These are phyloP conservation scores for Phyllosticta citrichinensis DNA, from an alignment of 2,329 filamentous ascomycete genomes.

Conservation along the genomic window DNA sequence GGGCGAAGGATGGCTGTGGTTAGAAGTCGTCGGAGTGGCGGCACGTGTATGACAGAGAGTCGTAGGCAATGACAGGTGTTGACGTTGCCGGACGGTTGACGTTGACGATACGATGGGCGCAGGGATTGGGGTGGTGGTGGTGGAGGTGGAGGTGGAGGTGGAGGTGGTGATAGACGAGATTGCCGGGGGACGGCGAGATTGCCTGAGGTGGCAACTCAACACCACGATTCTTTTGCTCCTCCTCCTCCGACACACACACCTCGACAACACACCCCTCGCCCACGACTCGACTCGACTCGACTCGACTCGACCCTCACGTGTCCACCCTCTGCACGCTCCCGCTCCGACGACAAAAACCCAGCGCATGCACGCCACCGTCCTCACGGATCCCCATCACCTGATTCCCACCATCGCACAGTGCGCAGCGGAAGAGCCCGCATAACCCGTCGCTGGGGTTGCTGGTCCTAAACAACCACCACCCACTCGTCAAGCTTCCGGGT, in stretches of 20 bases:
- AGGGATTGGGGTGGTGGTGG: neutral
- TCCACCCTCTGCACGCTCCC: constrained; percentile 7
- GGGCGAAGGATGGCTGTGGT: neutral
- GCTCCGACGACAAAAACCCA: constrained; percentile 6
- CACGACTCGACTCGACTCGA: neutral
- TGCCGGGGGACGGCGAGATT: neutral
- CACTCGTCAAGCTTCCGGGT: constrained; percentile 2
- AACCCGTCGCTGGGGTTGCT: constrained; percentile 5
- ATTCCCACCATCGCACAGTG: constrained; percentile 3
- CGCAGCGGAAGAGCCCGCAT: constrained; percentile 9
- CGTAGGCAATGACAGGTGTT: neutral
- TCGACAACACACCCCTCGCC: neutral
- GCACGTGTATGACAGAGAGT: constrained; percentile 6
- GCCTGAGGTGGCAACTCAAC: neutral
- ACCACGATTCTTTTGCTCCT: neutral
- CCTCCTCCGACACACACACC: neutral
- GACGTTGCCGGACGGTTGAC: constrained; percentile 9
- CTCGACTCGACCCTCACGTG: neutral
- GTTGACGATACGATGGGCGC: constrained; percentile 3
- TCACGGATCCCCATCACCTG: constrained; percentile 9
- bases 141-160: neutral
- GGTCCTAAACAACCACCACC: neutral
- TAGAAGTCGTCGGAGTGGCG: neutral
- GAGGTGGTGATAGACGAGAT: neutral
- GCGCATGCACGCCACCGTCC: constrained; percentile 5